Evolutionary conservation across 2,329 filamentous ascomycete species (phyloP), one percentile per base, ranked within the genome.

Genomic region (Trichoderma breve): DNA sequence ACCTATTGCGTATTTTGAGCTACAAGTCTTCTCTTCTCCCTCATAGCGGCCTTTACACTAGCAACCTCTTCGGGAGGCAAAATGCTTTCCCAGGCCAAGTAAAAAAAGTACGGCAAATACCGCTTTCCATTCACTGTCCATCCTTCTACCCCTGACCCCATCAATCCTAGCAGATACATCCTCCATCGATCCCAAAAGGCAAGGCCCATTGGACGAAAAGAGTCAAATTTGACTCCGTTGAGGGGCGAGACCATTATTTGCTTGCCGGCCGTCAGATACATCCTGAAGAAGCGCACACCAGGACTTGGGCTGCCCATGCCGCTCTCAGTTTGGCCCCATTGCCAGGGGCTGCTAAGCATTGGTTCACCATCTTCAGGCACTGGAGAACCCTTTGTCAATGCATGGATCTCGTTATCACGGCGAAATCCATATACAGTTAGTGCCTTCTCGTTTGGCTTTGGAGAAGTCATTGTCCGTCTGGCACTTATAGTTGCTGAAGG

Each of bases 121-220:
- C 36, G 5, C 3, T 28, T 3, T n/a, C 53, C 53, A 28, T 57
- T 28, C 6, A 26, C 15, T 26, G 26, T 57, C 47, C 47, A 67
- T 11, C 15, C 26, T 18, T 1, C 15, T 28, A 55, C 57, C 63
- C 6, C 57, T 14, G 12, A 14, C 12, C 69, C 11, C 14, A 0
- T 11, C 21, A 76, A 11, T 3, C 75, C 75, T 24, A 76, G 51
- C 7, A 71, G 62, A 9, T 74, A 53, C 63, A 75, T 68, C 60
- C 76, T 74, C 66, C 69, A 30, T 36, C 8, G 34, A 62, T 76
- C 75, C 74, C 75, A 77, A 21, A 75, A 65, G 3, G 74, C 72
- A 26, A 77, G 61, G 9, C 74, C 74, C 0, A 75, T 24, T 11
- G 3, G 74, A 9, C 74, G 74, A 64, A 74, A 76, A 2, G 74